Base-by-base conservation (phyloP, 192 early-diverging fungal genomes). In the Pilobolus umbonatus region DNA sequence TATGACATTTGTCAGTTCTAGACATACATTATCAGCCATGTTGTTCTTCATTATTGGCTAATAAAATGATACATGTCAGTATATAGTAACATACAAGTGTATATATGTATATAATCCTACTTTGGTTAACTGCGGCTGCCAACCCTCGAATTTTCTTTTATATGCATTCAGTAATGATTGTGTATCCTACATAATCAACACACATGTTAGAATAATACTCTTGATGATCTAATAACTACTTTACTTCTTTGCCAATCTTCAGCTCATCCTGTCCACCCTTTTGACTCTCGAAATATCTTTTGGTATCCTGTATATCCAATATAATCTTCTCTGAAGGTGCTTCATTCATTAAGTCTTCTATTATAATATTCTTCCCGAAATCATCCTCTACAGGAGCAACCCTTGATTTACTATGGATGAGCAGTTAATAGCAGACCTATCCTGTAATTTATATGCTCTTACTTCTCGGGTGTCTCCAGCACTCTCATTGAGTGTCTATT, bases 401-500 rank as follows among this genome's bases (percentile, higher is more conserved):
- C n/a, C n/a, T n/a, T n/a, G n/a, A n/a, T n/a, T n/a, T n/a, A n/a
- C n/a, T n/a, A n/a, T n/a, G n/a, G n/a, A n/a, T n/a, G n/a, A n/a
- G n/a, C n/a, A n/a, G n/a, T n/a, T n/a, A n/a, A n/a, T n/a, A n/a
- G n/a, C n/a, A n/a, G n/a, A n/a, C n/a, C n/a, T n/a, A n/a, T n/a
- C n/a, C n/a, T n/a, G n/a, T n/a, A n/a, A n/a, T 38, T 51, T 10
- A 14, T 17, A 12, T 38, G 38, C 8, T 15, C 34, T 57, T 71
- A 55, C 57, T 35, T n/a, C 5, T 55, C 34, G 25, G 47, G 57
- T 24, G 56, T 52, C 43, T 89, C 80, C 9, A 98, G 66, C 3
- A 96, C 87, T 5, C 86, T 73, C 65, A 87, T 81, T 3, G 92
- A 90, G 56, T 95, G 93, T 42, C 90, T 85, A 62, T 98, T 98